These are phyloP conservation scores for Saccharomycopsis schoenii DNA, from an alignment of 805 yeast genomes.

Conservation along the genomic window DNA sequence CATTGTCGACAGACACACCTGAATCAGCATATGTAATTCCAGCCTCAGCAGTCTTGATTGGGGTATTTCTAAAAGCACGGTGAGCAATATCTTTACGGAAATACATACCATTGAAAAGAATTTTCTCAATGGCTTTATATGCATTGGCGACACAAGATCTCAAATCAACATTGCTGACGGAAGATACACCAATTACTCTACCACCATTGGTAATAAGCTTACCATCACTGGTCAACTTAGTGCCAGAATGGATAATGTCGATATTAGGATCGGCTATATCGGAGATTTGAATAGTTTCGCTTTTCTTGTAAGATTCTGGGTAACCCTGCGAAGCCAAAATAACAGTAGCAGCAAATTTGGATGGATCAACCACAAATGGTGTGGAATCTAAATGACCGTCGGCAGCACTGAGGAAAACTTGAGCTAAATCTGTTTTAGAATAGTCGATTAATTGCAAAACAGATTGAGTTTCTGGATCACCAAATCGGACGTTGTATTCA, in stretches of 20 bases:
- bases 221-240: conserved; percentile 43
- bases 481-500: conserved; percentile 96
- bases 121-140: conserved; percentile 71
- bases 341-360: conserved; percentile 77
- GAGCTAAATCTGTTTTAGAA: conserved; percentile 77
- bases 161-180: conserved; percentile 57
- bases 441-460: conserved; percentile 77
- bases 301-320: conserved; percentile 80
- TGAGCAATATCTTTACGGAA: conserved; percentile 92
- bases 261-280: conserved; percentile 20
- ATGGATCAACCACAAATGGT: conserved; percentile 38
- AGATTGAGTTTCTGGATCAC: conserved; percentile 98
- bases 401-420: conserved; percentile 85
- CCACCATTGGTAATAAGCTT: conserved; percentile 80
- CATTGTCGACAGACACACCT: conserved; percentile 96
- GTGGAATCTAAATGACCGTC: conserved; percentile 90
- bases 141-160: conserved; percentile 79
- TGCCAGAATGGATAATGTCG: conserved; percentile 89
- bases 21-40: conserved; percentile 82
- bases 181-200: conserved; percentile 91
- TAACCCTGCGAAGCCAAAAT: conserved; percentile 97
- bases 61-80: conserved; percentile 63
- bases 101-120: conserved; percentile 65
- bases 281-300: conserved; percentile 66
- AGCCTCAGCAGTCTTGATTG: conserved; percentile 24